phyloP scores from a whole-genome alignment of 495 filamentous ascomycete species.

The Podospora pseudopauciseta region DNA sequence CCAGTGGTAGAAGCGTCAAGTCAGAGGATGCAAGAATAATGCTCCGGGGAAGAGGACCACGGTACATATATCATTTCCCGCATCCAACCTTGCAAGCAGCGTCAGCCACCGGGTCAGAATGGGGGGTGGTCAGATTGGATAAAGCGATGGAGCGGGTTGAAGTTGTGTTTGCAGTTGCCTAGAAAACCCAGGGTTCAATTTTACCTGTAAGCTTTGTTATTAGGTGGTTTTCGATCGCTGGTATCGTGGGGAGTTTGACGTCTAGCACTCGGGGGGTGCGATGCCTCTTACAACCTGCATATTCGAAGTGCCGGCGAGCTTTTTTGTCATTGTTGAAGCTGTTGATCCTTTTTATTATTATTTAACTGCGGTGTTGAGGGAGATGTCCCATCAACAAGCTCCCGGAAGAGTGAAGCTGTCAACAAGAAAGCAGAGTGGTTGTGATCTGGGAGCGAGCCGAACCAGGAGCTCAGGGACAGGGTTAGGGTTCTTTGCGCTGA shows the following conservation, averaged over 20 bases:
- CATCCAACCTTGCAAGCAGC: neutral
- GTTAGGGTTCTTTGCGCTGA: constrained; percentile 15
- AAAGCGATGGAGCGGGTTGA: neutral
- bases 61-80: neutral
- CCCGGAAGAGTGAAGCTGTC: neutral
- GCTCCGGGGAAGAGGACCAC: neutral
- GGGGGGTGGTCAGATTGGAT: neutral
- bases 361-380: neutral
- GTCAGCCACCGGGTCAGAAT: neutral
- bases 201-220: neutral
- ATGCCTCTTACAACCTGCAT: neutral
- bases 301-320: neutral
- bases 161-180: neutral
- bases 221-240: neutral
- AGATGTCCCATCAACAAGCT: neutral
- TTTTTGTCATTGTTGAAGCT: neutral
- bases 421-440: neutral
- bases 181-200: neutral
- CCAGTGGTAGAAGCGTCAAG: neutral
- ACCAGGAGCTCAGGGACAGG: constrained; percentile 4
- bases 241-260: neutral
- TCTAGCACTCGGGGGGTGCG: too few relatives aligned
- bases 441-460: neutral
- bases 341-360: neutral
- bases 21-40: neutral